Conservation (phyloP, 148 eudicot genomes). For the Polygonum aviculare region DNA sequence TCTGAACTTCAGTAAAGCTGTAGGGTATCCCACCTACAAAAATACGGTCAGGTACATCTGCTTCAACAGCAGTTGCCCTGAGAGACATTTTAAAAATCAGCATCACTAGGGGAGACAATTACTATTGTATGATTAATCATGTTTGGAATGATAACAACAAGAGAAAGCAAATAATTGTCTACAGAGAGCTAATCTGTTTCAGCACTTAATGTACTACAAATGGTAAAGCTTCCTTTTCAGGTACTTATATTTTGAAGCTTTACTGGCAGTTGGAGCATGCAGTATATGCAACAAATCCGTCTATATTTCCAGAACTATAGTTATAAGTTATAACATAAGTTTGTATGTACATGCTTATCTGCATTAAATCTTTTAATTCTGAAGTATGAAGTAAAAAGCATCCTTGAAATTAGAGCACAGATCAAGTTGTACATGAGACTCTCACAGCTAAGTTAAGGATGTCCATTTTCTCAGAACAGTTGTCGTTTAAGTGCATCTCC, state of each 20-base stretch:
- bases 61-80: slow-evolving; percentile 59
- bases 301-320: not conserved
- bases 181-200: not conserved
- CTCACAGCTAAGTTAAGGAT: not conserved
- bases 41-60: slow-evolving; percentile 82
- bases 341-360: not conserved
- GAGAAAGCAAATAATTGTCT: not conserved
- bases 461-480: not conserved
- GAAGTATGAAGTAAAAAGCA: not conserved
- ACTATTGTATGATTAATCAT: not conserved
- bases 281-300: not conserved
- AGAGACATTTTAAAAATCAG: slow-evolving; percentile 12
- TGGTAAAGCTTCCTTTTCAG: not conserved
- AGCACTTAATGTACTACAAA: not conserved
- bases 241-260: not conserved
- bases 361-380: not conserved
- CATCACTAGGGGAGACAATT: not conserved
- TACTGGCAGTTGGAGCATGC: not conserved
- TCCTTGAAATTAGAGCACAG: not conserved
- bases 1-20: slow-evolving; percentile 75
- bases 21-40: slow-evolving; percentile 95
- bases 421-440: not conserved
- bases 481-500: not conserved
- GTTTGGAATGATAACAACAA: not conserved
- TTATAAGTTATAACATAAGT: not conserved